Evolutionary conservation across 495 filamentous ascomycete species (phyloP).

Genomic region (Paragyromitra xinjiangensis): DNA sequence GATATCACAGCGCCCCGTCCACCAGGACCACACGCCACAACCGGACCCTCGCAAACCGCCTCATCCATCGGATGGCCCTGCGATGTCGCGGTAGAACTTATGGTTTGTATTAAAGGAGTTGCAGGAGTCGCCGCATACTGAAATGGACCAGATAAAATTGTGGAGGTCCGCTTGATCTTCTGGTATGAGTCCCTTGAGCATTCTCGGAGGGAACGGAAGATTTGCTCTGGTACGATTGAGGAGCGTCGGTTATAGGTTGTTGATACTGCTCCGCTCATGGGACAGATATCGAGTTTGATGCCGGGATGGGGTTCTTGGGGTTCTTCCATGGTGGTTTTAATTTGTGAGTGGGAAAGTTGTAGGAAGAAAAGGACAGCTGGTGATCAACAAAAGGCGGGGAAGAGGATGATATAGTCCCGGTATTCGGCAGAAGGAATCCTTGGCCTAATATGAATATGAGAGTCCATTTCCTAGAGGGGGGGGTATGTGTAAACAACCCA

Average conservation of each 20-base stretch:
- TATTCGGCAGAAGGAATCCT: not conserved
- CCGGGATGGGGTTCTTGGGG: conserved; percentile 43
- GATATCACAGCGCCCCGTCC: conserved; percentile 27
- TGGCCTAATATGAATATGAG: conserved; percentile 1
- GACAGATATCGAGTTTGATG: conserved; percentile 38
- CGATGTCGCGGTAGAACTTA: conserved; percentile 29
- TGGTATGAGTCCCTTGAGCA: conserved; percentile 48
- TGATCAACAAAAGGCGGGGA: conserved; percentile 33
- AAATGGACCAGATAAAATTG: conserved; percentile 23
- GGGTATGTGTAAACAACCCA: conserved; percentile 8
- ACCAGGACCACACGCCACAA: conserved; percentile 47
- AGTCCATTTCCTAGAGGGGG: not conserved
- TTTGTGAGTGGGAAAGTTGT: not conserved
- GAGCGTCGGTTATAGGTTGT: conserved; percentile 20
- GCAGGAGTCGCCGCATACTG: conserved; percentile 51
- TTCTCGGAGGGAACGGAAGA: conserved; percentile 42
- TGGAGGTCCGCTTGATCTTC: conserved; percentile 29
- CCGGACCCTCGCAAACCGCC: conserved; percentile 37
- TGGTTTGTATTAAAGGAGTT: conserved; percentile 41
- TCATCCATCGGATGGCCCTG: conserved; percentile 24
- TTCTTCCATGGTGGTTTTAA: conserved; percentile 8
- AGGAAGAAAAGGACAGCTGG: not conserved
- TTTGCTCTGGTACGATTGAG: conserved; percentile 33
- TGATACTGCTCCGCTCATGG: conserved; percentile 33
- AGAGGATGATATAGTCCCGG: conserved; percentile 20